Percentiles rank a stretch among this genome's conserved stretches.
phyloP scores from a whole-genome alignment of 2,329 filamentous ascomycete species.

The Parafenestella ontariensis region DNA sequence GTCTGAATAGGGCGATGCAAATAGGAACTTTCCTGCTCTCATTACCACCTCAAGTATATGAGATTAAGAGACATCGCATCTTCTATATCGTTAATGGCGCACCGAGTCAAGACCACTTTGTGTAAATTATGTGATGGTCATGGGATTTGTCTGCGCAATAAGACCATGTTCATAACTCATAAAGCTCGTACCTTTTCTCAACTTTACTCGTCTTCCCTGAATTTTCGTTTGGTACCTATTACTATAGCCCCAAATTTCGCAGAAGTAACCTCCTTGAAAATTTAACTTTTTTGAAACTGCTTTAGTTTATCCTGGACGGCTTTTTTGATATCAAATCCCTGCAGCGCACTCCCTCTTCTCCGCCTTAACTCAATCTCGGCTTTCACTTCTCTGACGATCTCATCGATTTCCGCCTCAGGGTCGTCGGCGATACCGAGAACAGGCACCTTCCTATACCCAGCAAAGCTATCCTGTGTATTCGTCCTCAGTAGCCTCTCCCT shows the following conservation, averaged over 20 bases:
- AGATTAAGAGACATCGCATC: too few relatives aligned
- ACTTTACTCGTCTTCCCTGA: too few relatives aligned
- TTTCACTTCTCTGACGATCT: conserved; percentile 77
- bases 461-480: conserved; percentile 61
- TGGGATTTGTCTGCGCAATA: too few relatives aligned
- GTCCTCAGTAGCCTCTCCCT: conserved; percentile 55
- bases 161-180: too few relatives aligned
- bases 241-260: neutral
- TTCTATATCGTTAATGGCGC: too few relatives aligned
- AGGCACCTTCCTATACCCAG: conserved; percentile 60
- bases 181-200: too few relatives aligned
- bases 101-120: too few relatives aligned
- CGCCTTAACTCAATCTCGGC: conserved; percentile 71
- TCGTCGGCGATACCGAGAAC: conserved; percentile 82
- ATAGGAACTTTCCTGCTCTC: too few relatives aligned
- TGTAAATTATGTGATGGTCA: too few relatives aligned
- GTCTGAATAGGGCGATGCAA: too few relatives aligned
- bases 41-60: too few relatives aligned
- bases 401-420: conserved; percentile 75
- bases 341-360: conserved; percentile 51
- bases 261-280: neutral
- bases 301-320: conserved; percentile 47
- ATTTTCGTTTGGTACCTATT: neutral
- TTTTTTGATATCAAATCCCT: conserved; percentile 45
- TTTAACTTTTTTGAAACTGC: conserved; percentile 34